Evolutionary conservation across 768 basidiomycete species (phyloP).

Genomic region (Panaeolus papilionaceus): DNA sequence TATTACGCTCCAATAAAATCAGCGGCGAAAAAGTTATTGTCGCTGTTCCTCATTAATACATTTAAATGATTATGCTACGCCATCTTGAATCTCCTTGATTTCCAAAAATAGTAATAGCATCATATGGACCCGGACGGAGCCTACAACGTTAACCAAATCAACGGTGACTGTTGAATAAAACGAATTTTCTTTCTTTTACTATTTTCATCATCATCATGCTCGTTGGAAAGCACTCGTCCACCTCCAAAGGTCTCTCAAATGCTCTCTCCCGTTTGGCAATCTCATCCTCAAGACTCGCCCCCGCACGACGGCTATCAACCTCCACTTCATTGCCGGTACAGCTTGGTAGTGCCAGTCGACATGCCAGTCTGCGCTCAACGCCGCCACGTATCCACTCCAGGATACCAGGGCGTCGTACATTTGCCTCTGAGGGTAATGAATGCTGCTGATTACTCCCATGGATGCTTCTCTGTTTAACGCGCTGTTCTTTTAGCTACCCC

Average conservation of each 20-base stretch:
- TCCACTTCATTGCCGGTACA: neutral
- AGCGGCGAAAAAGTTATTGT: conserved; percentile 59
- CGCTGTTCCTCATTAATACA: conserved; percentile 19
- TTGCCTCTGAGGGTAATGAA: neutral
- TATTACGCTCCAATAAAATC: conserved; percentile 52
- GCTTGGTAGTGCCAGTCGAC: neutral
- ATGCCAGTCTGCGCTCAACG: neutral
- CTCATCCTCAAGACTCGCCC: conserved; percentile 1
- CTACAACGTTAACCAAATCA: neutral
- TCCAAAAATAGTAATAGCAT: neutral
- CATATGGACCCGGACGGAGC: conserved; percentile 11
- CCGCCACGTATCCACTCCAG: conserved; percentile 1
- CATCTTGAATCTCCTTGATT: neutral
- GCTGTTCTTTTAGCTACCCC: neutral
- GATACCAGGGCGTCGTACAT: neutral
- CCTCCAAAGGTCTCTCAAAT: neutral
- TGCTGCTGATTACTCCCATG: neutral
- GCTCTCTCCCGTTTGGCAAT: conserved; percentile 5
- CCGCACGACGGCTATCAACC: neutral
- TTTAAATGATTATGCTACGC: neutral
- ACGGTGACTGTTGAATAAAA: neutral
- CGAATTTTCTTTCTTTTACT: neutral
- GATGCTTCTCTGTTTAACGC: neutral
- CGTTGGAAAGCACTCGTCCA: neutral
- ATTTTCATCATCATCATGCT: neutral